A percentile compares a stretch with the other conserved stretches of the same genome.
phyloP scores from a whole-genome alignment of 306 rosid species.

The Dryas alaskensis region DNA sequence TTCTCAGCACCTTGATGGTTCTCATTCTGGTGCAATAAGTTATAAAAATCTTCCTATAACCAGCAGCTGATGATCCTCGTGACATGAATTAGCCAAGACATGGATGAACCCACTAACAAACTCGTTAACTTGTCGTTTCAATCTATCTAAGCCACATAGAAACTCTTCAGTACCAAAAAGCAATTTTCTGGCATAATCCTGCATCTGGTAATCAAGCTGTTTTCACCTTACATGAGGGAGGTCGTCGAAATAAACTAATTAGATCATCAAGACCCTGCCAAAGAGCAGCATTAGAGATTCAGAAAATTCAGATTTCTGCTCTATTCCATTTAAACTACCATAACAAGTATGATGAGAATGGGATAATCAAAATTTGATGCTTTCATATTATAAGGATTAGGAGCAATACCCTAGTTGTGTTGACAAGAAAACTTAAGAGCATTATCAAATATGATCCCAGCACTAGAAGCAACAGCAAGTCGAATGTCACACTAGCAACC shows the following conservation, averaged over 20 bases:
- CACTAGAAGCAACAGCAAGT: slow-evolving; percentile 87
- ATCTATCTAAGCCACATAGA: slow-evolving; percentile 30
- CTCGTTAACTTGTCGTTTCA: slow-evolving; percentile 7
- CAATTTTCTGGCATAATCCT: background rate
- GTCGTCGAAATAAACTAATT: slow-evolving; percentile 85
- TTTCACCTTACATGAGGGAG: slow-evolving; percentile 91
- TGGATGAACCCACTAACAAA: slow-evolving; percentile 12
- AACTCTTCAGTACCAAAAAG: slow-evolving; percentile 11
- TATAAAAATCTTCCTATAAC: slow-evolving; percentile 2
- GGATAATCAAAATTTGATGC: background rate
- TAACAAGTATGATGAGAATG: background rate
- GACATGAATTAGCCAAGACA: slow-evolving; percentile 18
- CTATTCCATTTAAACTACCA: background rate
- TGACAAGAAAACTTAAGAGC: slow-evolving; percentile 63
- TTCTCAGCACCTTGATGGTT: slow-evolving; percentile 19
- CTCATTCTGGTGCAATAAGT: slow-evolving; percentile 6
- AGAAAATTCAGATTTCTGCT: background rate
- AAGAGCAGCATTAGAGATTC: slow-evolving; percentile 5
- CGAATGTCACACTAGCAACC: slow-evolving; percentile 98
- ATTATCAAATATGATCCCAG: slow-evolving; percentile 61
- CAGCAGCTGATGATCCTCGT: slow-evolving; percentile 9
- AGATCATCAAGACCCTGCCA: slow-evolving; percentile 94
- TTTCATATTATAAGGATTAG: background rate
- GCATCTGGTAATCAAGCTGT: slow-evolving; percentile 47
- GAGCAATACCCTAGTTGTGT: slow-evolving; percentile 57